These are phyloP conservation scores for Phytophthora sp. DNA, from an alignment of 352 stramenopile genomes.

Conservation along the genomic window DNA sequence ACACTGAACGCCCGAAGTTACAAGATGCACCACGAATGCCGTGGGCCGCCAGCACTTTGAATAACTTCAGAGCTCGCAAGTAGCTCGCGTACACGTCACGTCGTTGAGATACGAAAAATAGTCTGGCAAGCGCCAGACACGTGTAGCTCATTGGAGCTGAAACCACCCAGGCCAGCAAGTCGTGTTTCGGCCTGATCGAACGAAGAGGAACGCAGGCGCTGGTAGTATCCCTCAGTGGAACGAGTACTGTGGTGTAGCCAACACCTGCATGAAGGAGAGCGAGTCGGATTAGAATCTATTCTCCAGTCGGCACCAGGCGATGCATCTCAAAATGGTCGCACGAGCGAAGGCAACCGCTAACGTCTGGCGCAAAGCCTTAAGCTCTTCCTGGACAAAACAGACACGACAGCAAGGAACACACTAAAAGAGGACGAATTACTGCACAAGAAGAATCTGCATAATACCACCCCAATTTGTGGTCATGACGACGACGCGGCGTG, in stretches of 20 bases:
- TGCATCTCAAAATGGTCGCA: too few species aligned
- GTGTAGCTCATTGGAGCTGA: not conserved
- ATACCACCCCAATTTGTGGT: constrained; percentile 28
- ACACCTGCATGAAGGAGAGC: too few species aligned
- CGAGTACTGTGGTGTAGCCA: too few species aligned
- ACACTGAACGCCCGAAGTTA: not conserved
- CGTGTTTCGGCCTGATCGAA: not conserved
- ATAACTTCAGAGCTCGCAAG: not conserved
- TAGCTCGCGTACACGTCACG: not conserved
- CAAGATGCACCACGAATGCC: not conserved
- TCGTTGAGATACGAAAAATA: not conserved
- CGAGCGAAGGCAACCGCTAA: too few species aligned
- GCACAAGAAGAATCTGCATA: constrained; percentile 35
- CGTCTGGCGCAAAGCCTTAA: too few species aligned
- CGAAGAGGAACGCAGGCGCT: not conserved
- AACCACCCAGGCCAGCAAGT: not conserved
- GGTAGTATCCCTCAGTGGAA: too few species aligned
- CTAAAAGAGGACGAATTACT: constrained; percentile 38
- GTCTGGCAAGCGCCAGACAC: not conserved
- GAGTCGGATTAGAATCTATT: too few species aligned
- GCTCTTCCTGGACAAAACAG: too few species aligned
- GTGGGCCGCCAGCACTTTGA: not conserved
- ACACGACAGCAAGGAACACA: too few species aligned
- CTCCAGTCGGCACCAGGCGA: too few species aligned
- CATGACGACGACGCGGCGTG: constrained; percentile 36